Conservation (phyloP, 108 stramenopile genomes). For the Fragilaria crotonensis region DNA sequence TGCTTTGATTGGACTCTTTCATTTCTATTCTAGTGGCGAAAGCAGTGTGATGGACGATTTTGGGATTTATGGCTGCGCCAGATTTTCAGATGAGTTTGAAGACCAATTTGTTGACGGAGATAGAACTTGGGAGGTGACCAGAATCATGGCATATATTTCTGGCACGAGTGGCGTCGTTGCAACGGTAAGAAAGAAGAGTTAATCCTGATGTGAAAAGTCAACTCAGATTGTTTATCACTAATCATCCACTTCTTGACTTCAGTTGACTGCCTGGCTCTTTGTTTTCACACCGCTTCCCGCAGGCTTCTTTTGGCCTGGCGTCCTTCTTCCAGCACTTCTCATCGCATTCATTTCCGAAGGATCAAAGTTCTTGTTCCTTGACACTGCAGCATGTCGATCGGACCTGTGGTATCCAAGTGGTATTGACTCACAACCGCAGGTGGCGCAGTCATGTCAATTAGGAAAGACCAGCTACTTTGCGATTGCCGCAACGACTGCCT, state of each 20-base stretch:
- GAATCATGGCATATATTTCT: conserved; percentile 68
- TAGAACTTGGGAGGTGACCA: conserved; percentile 56
- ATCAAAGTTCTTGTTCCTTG: conserved; percentile 71
- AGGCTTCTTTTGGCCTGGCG: conserved; percentile 65
- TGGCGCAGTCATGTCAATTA: conserved; percentile 51
- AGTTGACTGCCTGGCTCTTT: conserved; percentile 57
- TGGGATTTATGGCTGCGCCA: conserved; percentile 36
- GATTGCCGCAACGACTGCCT: conserved; percentile 37
- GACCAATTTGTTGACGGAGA: conserved; percentile 45
- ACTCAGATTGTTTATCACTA: too few relatives aligned
- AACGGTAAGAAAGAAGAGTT: conserved; percentile 24
- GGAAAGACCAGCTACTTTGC: conserved; percentile 31
- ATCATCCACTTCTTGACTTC: too few relatives aligned
- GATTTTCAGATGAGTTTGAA: conserved; percentile 42
- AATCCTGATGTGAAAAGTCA: too few relatives aligned
- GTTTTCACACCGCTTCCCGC: conserved; percentile 57
- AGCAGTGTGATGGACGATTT: conserved; percentile 4
- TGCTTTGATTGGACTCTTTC: conserved; percentile 25
- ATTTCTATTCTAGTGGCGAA: conserved; percentile 1
- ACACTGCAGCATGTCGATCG: conserved; percentile 40
- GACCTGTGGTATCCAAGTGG: conserved; percentile 43
- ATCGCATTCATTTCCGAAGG: conserved; percentile 54
- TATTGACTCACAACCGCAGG: conserved; percentile 30
- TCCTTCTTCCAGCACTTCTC: conserved; percentile 55
- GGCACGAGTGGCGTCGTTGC: conserved; percentile 34